Percentiles rank a stretch among this genome's conserved stretches.
Evolutionary conservation across 1,284 basidiomycete species (phyloP).

Genomic region (Rhodotorula mucilaginosa): DNA sequence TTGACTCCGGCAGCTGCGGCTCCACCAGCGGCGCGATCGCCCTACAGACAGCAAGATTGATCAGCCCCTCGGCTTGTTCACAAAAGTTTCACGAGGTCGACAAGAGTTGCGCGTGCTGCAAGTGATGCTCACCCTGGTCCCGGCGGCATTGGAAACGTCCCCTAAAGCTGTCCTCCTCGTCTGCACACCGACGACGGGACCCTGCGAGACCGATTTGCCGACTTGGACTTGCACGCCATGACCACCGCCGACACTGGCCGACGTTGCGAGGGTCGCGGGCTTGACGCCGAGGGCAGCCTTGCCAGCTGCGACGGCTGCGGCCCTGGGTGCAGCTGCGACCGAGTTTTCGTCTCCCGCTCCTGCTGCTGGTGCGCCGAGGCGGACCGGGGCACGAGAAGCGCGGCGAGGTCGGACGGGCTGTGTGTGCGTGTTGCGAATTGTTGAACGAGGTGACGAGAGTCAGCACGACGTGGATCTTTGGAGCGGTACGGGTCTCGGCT

Average conservation of each 20-base stretch:
- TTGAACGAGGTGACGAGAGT: background rate
- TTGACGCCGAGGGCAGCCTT: conserved; percentile 24
- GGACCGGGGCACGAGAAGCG: conserved; percentile 30
- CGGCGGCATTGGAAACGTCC: conserved; percentile 35
- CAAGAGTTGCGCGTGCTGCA: no score
- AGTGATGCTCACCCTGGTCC: conserved; percentile 10
- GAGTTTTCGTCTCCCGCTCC: conserved; percentile 34
- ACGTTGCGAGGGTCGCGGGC: background rate
- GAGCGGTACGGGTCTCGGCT: no score
- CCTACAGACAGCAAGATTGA: no score
- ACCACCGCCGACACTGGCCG: background rate
- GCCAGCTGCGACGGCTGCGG: conserved; percentile 3
- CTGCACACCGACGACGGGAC: background rate
- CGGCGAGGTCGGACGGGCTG: conserved; percentile 36
- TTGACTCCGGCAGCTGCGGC: conserved; percentile 8
- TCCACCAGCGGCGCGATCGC: conserved; percentile 4
- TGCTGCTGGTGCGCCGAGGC: conserved; percentile 13
- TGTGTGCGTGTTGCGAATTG: background rate
- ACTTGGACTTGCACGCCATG: background rate
- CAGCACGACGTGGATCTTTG: background rate
- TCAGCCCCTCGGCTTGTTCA: no score
- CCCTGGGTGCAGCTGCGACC: conserved; percentile 4
- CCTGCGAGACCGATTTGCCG: conserved; percentile 8
- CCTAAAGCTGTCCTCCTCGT: conserved; percentile 25
- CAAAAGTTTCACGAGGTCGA: no score